These are phyloP conservation scores for Piper betle DNA, from an alignment of 164 flowering plant species.

Conservation along the genomic window DNA sequence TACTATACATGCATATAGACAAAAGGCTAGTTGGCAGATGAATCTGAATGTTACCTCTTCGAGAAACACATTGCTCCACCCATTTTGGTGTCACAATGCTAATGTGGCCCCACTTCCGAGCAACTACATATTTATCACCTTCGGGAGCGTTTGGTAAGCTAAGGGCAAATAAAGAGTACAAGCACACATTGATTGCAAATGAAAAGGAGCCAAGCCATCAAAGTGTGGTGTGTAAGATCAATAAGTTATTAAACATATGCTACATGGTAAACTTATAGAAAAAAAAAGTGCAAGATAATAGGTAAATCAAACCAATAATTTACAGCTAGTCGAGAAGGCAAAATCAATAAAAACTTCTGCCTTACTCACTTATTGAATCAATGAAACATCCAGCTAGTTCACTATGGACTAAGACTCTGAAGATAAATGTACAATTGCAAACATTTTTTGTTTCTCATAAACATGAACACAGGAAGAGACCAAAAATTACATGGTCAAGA, in stretches of 20 bases:
- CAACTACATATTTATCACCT: slow-evolving; percentile 96
- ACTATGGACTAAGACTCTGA: neutral
- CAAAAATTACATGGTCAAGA: neutral
- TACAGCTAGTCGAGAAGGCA: no score
- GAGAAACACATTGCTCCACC: slow-evolving; percentile 70
- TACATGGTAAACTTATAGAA: no score
- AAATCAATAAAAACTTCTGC: no score
- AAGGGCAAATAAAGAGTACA: slow-evolving; percentile 24
- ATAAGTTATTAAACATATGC: no score
- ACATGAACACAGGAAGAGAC: neutral
- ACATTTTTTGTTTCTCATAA: no score
- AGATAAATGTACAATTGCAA: neutral
- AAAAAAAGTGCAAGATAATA: no score
- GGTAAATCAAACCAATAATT: no score
- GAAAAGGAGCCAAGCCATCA: no score
- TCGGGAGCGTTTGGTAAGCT: slow-evolving; percentile 61
- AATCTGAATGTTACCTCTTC: slow-evolving; percentile 42
- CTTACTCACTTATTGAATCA: no score
- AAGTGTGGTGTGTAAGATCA: no score
- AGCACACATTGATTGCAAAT: neutral
- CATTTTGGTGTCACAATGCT: slow-evolving; percentile 65
- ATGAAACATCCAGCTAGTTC: neutral
- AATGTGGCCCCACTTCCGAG: slow-evolving; percentile 71
- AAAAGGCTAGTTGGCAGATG: neutral
- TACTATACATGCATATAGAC: neutral